Evolutionary conservation across 345 rosid genomes (phyloP), one percentile per base, ranked within the genome.

Genomic region (Gynandropsis gynandra): DNA sequence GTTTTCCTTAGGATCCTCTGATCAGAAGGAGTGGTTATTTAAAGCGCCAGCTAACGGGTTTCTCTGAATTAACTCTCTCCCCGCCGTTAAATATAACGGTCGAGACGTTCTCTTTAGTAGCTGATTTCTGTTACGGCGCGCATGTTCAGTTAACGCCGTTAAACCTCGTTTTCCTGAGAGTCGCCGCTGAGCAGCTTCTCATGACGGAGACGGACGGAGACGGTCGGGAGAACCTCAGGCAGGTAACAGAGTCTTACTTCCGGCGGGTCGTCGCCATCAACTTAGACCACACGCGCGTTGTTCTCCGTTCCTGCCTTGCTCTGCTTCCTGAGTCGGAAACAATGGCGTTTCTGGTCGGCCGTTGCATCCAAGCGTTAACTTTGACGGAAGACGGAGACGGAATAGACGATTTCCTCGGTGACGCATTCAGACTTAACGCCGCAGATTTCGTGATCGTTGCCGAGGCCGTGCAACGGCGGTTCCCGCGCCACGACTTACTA

Each of bases 271-370:
- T 80, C 18, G 34, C 72, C 49, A 62, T 62, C 18, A 73, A 61
- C 24, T 52, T 19, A 32, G 86, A 81, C 50, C 68, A 71, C 54
- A 74, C 73, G 10, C 33, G 34, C 39, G 58, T 72, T 11, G 80
- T 83, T 57, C 74, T 89, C 67, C 75, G 82, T 4, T 74, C 90
- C 7, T 72, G 94, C 47, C 36, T 89, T 18, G 33, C 44, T 12
- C 51, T 74, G 69, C 83, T 89, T 7, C 95, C 94, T 0, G 95
- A 89, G 61, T 80, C 90, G 1, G 95, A 89, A 50, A 80, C 95
- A 61, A 42, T 63, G 37, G 82, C 79, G 56, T 67, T 46, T 47
- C 39, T 83, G 0, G 37, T 83, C 20, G 79, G 94, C 53, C 68
- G 78, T 39, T 83, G 90, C 62, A 8, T 83, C 10, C 85, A 81